Base-by-base conservation (phyloP, 352 stramenopile species). In the Phytophthora hybrid region DNA sequence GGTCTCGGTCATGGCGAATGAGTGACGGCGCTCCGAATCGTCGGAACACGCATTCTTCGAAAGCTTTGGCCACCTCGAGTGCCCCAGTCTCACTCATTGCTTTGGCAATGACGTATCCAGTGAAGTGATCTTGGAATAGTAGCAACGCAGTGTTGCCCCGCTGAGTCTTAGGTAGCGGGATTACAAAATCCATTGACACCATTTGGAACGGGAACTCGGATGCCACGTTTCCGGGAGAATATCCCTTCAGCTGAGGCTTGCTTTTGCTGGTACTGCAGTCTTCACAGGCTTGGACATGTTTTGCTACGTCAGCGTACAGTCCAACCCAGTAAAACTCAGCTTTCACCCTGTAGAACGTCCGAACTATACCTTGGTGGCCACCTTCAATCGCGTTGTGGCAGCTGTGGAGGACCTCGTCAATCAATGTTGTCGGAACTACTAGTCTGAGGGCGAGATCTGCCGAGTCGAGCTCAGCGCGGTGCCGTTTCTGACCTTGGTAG, bases 241-340 rank as follows among this genome's bases (percentile, higher is more conserved):
- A 58, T 1, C 59, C 59, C 44, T 58, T 26, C 3, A 59, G 29
- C 8, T 66, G 29, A 2, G 59, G 59, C 9, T 44, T 55, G 44
- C 59, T 56, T 21, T 65, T 56, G 26, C 39, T 65, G 10, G 41
- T 56, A n/a, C 26, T 66, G 31, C 59, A 66, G 49, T 66, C 26
- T 21, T 47, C 29, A 19, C 29, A 66, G 0, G n/a, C 8, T 1
- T 51, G 26, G 8, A 57, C 59, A 16, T 66, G 47, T 49, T 58
- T 49, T 2, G 8, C 3, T 2, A 58, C 31, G 2, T 47, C 7
- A 11, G 54, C 54, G 31, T 49, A 60, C 3, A 60, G 23, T 7
- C 29, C 29, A 7, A 31, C 29, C 29, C 29, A 31, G 29, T 31
- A 31, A 4, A 31, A 7, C 29, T 31, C 29, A 31, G 29, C 29